Base-by-base conservation (phyloP, 257 asterid genomes). In the Echium plantagineum region DNA sequence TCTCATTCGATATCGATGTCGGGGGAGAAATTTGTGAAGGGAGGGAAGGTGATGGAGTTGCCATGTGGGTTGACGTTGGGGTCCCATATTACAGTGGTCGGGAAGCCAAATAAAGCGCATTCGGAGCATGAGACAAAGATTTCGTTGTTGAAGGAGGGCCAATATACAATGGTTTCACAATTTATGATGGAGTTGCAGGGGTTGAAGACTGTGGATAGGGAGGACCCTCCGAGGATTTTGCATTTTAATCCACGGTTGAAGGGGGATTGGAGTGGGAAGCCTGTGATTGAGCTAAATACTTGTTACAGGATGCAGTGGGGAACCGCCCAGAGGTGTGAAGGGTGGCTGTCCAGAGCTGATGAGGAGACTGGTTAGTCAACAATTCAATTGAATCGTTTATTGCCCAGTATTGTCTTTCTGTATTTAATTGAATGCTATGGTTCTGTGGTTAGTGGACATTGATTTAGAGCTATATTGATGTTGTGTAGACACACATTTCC, bases 291-390 rank as follows among this genome's bases (percentile, higher is more conserved):
- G 85, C 90, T 78, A 65, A 90, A 90, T 67, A 90, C 96, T 55
- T 90, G 98, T 75, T 90, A 87, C 32, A 81, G 98, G 66, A 85
- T 83, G 96, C 96, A 90, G 66, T 90, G 98, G 98, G 98, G 98
- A 19, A 77, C 94, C 1, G 74, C 96, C 0, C 96, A 85, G 63
- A 60, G 98, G 62, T 90, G 98, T 30, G 94, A 88, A 54, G 98
- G 98, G 21, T 85, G 95, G 96, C 84, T 61, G 56, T 88, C 98
- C 7, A 72, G 81, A 30, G 93, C 90, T 22, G 95, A 91, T 68
- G 98, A 88, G 73, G 98, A 91, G 69, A 85, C 95, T 52, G 95
- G 98, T 91, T 67, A 71, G 91, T 55, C 13, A 21, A 62, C 62
- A 21, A 48, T 60, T 35, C 62, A 21, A 48, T 60, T 35, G 67